These are phyloP conservation scores for Hypoxylon sp. DNA, from an alignment of 2,329 filamentous ascomycete species.

Conservation along the genomic window DNA sequence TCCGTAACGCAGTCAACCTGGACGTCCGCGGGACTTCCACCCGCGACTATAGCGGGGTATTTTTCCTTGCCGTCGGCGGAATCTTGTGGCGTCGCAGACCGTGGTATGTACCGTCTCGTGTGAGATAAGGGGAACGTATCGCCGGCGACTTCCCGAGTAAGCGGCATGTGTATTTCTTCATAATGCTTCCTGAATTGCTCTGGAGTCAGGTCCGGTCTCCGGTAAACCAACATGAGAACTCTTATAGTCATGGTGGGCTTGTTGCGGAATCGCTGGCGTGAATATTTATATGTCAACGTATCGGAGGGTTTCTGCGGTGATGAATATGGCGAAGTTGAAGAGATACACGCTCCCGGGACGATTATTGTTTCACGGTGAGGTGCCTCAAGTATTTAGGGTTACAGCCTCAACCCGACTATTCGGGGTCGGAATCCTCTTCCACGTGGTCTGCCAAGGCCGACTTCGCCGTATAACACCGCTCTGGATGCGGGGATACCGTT, in stretches of 20 bases:
- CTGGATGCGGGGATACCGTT: constrained; percentile 2
- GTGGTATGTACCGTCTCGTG: constrained; percentile 31
- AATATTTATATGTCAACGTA: background rate
- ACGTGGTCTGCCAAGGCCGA: constrained; percentile 21
- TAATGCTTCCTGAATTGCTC: constrained; percentile 29
- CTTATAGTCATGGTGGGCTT: constrained; percentile 19
- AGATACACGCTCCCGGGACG: background rate
- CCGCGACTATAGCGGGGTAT: constrained; percentile 23
- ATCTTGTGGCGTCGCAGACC: constrained; percentile 11
- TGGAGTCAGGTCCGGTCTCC: constrained; percentile 22
- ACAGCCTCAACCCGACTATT: constrained; percentile 3
- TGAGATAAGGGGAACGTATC: constrained; percentile 29
- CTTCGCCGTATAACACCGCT: constrained; percentile 6
- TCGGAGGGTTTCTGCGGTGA: no score
- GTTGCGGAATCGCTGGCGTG: no score
- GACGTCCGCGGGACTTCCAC: constrained; percentile 20
- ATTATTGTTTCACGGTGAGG: background rate
- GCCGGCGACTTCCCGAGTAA: constrained; percentile 16
- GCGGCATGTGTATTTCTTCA: constrained; percentile 32
- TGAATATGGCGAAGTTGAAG: no score
- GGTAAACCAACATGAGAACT: constrained; percentile 33
- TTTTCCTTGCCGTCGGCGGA: constrained; percentile 2
- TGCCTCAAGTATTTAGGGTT: background rate
- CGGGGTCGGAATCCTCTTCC: constrained; percentile 4
- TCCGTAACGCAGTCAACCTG: constrained; percentile 33